Conservation (phyloP, 352 stramenopile genomes). For the Pythium graminicola region DNA sequence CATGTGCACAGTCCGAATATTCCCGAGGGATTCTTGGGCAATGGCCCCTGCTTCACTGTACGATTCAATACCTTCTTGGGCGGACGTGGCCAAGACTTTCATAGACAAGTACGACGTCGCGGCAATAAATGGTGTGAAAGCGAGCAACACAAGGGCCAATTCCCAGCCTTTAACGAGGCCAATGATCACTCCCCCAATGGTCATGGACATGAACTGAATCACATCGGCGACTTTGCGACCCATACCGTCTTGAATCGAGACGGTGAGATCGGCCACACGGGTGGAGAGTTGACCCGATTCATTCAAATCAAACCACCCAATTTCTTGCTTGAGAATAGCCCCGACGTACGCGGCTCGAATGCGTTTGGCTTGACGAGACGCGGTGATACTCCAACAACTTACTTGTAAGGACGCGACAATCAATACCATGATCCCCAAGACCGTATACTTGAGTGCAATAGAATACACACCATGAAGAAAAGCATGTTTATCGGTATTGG, state of each 20-base stretch:
- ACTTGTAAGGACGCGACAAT: conserved; percentile 25
- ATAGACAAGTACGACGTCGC: conserved; percentile 31
- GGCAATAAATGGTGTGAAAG: conserved; percentile 31
- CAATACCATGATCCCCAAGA: conserved; percentile 19
- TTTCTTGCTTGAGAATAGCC: conserved; percentile 32
- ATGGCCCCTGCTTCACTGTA: conserved; percentile 61
- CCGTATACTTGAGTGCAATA: conserved; percentile 23
- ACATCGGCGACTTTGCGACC: conserved; percentile 30
- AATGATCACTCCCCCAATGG: conserved; percentile 31
- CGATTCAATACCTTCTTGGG: conserved; percentile 44
- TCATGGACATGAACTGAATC: conserved; percentile 29
- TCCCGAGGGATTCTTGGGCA: conserved; percentile 65
- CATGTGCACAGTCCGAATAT: conserved; percentile 43
- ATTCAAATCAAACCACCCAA: conserved; percentile 46
- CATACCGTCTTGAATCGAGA: conserved; percentile 59
- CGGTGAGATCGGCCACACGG: conserved; percentile 39
- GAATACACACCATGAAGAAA: conserved; percentile 11
- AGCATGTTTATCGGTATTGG: not conserved
- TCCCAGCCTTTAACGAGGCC: conserved; percentile 39
- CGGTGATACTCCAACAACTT: conserved; percentile 23
- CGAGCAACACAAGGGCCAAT: conserved; percentile 38
- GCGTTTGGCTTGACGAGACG: conserved; percentile 28
- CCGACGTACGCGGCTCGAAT: conserved; percentile 29
- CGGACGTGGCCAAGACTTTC: conserved; percentile 40
- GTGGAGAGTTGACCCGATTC: conserved; percentile 38